A percentile compares a stretch with the other conserved stretches of the same genome.
Conservation (phyloP, 345 rosid genomes). For the Pistacia integerrima region DNA sequence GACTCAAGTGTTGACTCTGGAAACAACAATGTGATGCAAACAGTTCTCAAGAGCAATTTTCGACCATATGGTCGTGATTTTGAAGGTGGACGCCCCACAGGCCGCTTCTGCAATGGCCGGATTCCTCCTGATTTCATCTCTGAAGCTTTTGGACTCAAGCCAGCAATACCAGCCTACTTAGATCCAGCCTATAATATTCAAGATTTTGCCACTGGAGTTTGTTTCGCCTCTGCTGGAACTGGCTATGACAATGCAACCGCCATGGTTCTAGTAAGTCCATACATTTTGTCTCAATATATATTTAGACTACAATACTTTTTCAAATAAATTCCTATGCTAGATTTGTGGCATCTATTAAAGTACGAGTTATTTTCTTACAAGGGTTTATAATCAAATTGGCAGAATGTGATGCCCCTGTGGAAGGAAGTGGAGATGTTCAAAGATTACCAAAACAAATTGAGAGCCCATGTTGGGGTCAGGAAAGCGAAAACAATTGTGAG, state of each 20-base stretch:
- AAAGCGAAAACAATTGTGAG: constrained; percentile 32
- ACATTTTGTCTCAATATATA: background rate
- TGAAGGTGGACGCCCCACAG: constrained; percentile 44
- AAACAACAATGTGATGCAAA: constrained; percentile 49
- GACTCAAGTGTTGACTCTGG: constrained; percentile 63
- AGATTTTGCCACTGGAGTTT: constrained; percentile 56
- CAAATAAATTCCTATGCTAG: too few relatives aligned
- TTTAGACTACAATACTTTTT: too few relatives aligned
- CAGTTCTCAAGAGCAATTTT: constrained; percentile 55
- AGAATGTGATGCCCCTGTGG: constrained; percentile 73
- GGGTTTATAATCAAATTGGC: constrained; percentile 6
- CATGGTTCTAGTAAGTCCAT: constrained; percentile 45
- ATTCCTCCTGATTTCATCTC: constrained; percentile 57
- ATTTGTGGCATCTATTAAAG: too few relatives aligned
- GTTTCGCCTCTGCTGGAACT: constrained; percentile 66
- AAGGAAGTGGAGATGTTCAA: constrained; percentile 53
- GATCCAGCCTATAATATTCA: constrained; percentile 45
- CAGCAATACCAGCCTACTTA: constrained; percentile 57
- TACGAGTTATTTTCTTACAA: too few relatives aligned
- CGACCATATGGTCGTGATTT: constrained; percentile 62
- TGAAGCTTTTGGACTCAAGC: constrained; percentile 55
- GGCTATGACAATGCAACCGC: constrained; percentile 61
- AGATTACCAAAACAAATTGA: constrained; percentile 48
- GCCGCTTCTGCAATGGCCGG: constrained; percentile 60
- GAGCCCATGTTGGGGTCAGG: constrained; percentile 41